Conservation (phyloP, 257 asterid species). For the Solanum okadae region DNA sequence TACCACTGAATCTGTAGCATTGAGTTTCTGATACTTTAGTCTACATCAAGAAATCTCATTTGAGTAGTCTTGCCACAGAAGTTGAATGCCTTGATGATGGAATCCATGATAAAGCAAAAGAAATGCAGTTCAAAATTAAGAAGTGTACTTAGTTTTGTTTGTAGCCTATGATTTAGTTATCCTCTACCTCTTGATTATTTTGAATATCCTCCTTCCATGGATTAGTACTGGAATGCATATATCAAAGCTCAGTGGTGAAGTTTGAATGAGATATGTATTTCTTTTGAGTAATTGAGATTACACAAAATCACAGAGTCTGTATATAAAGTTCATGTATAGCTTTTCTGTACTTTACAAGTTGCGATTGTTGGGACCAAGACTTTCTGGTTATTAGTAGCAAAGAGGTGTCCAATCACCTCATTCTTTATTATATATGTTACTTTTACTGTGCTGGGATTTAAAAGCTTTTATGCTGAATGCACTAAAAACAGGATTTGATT, state of each 20-base stretch:
- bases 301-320: background rate
- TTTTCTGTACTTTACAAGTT: background rate
- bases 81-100: background rate
- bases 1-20: background rate
- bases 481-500: constrained; percentile 63
- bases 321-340: background rate
- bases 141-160: background rate
- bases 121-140: background rate
- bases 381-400: background rate
- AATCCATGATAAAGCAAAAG: background rate
- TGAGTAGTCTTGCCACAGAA: background rate
- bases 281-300: background rate
- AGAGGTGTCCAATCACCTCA: background rate
- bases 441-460: background rate
- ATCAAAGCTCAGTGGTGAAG: background rate
- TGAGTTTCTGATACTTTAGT: background rate
- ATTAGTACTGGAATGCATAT: background rate
- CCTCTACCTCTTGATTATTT: background rate
- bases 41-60: background rate
- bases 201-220: background rate
- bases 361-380: background rate
- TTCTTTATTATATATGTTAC: background rate
- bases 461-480: background rate
- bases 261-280: background rate
- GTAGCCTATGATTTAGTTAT: background rate